Conservation (phyloP, 257 asterid genomes). For the Jacaranda mimosifolia region DNA sequence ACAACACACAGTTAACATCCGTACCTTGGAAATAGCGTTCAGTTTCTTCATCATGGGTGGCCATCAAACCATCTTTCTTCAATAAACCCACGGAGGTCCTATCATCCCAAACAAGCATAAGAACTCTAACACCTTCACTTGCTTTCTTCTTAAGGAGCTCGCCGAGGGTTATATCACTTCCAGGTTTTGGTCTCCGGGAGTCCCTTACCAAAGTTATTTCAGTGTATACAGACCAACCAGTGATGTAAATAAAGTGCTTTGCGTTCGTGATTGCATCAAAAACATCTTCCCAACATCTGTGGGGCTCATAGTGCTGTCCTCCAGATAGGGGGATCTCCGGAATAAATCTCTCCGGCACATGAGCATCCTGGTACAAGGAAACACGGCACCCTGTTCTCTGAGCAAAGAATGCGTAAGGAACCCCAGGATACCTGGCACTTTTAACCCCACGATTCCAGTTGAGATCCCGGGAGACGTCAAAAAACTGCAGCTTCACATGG, state of each 20-base stretch:
- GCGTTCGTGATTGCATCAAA: conserved; percentile 91
- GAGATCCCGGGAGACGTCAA: conserved; percentile 78
- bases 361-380: conserved; percentile 91
- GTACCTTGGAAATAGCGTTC: conserved; percentile 65
- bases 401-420: conserved; percentile 83
- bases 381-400: conserved; percentile 94
- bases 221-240: conserved; percentile 96
- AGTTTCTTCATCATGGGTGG: conserved; percentile 92
- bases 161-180: conserved; percentile 80
- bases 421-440: conserved; percentile 80
- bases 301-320: conserved; percentile 77
- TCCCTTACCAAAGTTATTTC: conserved; percentile 83
- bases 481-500: conserved; percentile 85
- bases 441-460: conserved; percentile 86
- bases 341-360: conserved; percentile 77
- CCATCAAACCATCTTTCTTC: conserved; percentile 94
- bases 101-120: conserved; percentile 98
- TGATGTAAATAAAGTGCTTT: conserved; percentile 89
- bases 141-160: conserved; percentile 89
- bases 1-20: conserved; percentile 78
- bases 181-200: conserved; percentile 79
- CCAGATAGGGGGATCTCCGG: conserved; percentile 89
- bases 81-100: conserved; percentile 84
- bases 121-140: conserved; percentile 83
- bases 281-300: conserved; percentile 91